Conservation (phyloP, 805 yeast species). For the Candida vaughaniae region DNA sequence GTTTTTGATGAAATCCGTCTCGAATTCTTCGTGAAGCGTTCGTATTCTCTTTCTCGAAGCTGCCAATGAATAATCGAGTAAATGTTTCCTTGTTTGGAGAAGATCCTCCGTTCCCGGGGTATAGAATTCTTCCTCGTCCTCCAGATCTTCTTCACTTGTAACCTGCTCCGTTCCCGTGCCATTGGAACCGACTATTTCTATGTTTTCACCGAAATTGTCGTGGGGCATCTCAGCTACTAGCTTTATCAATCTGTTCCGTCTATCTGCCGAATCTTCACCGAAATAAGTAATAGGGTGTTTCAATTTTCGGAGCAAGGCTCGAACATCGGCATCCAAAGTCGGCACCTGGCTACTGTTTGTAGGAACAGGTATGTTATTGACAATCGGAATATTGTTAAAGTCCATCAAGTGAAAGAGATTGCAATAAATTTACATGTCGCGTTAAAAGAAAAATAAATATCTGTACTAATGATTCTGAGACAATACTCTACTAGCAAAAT, state of each 20-base stretch:
- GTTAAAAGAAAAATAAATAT: not conserved
- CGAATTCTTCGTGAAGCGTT: conserved; percentile 26
- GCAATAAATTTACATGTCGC: no score
- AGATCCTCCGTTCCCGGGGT: conserved; percentile 72
- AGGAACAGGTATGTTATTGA: conserved; percentile 6
- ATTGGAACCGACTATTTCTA: conserved; percentile 41
- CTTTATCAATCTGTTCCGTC: conserved; percentile 59
- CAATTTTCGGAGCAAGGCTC: conserved; percentile 42
- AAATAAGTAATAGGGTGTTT: conserved; percentile 56
- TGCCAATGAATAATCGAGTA: conserved; percentile 53
- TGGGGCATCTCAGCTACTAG: conserved; percentile 35
- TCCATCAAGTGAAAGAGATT: not conserved
- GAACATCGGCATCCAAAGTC: conserved; percentile 65
- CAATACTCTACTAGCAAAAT: conserved; percentile 44
- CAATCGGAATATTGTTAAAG: conserved; percentile 1
- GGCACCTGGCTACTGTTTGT: conserved; percentile 40
- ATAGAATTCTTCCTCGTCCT: conserved; percentile 60
- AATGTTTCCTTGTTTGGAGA: conserved; percentile 46
- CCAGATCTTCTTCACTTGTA: conserved; percentile 21
- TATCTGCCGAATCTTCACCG: conserved; percentile 59
- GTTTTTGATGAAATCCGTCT: conserved; percentile 38
- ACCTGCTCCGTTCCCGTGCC: conserved; percentile 46
- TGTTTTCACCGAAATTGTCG: conserved; percentile 12
- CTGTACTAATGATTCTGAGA: conserved; percentile 31
- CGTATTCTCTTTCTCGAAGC: conserved; percentile 44